Conservation (phyloP, 495 filamentous ascomycete species). For the Hypoxylon perforatum region DNA sequence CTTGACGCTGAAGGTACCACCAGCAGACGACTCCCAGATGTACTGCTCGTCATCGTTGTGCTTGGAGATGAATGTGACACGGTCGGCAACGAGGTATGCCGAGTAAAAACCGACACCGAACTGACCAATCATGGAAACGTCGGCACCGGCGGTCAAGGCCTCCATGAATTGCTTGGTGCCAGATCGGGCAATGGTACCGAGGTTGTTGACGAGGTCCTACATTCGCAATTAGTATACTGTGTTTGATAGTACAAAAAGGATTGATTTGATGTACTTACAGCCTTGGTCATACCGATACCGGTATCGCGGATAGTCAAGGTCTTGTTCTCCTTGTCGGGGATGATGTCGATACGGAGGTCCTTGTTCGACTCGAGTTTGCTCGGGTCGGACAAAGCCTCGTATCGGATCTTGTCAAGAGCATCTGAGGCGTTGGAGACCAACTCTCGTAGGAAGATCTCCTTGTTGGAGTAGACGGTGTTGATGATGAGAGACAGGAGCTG, state of each 20-base stretch:
- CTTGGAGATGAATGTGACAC: constrained; percentile 94
- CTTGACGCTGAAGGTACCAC: constrained; percentile 95
- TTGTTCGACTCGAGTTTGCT: constrained; percentile 96
- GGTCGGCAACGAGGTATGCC: constrained; percentile 98
- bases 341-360: constrained; percentile 98
- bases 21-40: constrained; percentile 97
- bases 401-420: constrained; percentile 99
- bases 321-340: constrained; percentile 95
- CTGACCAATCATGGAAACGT: constrained; percentile 99
- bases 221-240: constrained; percentile 8
- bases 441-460: constrained; percentile 99
- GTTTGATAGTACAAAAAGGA: background rate
- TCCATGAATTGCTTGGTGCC: constrained; percentile 99
- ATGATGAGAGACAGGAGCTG: constrained; percentile 99
- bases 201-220: constrained; percentile 98
- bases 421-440: constrained; percentile 97
- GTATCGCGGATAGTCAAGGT: constrained; percentile 96
- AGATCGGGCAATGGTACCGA: constrained; percentile 98
- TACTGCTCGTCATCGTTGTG: constrained; percentile 99
- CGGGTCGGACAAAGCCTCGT: constrained; percentile 95
- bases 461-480: constrained; percentile 99
- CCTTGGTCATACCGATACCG: constrained; percentile 99
- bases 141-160: constrained; percentile 95
- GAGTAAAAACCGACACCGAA: constrained; percentile 99
- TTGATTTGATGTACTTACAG: constrained; percentile 71